Evolutionary conservation across 345 rosid genomes (phyloP).

Genomic region (Isatis tinctoria): DNA sequence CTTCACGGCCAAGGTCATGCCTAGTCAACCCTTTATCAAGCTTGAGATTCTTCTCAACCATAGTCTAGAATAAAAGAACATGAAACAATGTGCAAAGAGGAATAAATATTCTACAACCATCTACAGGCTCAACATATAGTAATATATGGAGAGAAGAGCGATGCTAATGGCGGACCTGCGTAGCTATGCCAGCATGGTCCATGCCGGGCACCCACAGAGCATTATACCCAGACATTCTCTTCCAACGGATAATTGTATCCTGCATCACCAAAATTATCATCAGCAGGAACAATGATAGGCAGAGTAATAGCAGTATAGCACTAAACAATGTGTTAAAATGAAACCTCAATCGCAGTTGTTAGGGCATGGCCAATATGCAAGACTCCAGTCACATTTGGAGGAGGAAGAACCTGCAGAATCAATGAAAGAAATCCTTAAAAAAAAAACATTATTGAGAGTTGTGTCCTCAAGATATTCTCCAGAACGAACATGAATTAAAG

Average conservation of each 20-base stretch:
- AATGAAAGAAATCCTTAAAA: neutral
- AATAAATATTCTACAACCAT: neutral
- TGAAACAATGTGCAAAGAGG: neutral
- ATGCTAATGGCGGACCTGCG: slow-evolving; percentile 40
- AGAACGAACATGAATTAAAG: neutral
- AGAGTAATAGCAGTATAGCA: neutral
- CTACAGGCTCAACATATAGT: neutral
- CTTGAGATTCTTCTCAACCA: slow-evolving; percentile 83
- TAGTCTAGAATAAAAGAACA: slow-evolving; percentile 39
- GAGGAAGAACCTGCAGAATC: slow-evolving; percentile 73
- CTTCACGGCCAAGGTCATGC: slow-evolving; percentile 89
- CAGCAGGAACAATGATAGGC: neutral
- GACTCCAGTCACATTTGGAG: slow-evolving; percentile 99
- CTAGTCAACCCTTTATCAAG: slow-evolving; percentile 63
- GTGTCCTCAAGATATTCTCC: neutral
- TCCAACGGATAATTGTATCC: slow-evolving; percentile 91
- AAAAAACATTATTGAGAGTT: neutral
- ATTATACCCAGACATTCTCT: too few species aligned
- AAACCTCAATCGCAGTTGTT: slow-evolving; percentile 76
- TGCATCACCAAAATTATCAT: slow-evolving; percentile 20
- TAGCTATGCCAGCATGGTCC: slow-evolving; percentile 98
- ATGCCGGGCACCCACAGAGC: slow-evolving; percentile 92
- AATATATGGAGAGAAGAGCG: neutral
- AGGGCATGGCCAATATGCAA: slow-evolving; percentile 97
- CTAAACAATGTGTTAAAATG: neutral